Percentiles rank a stretch among this genome's conserved stretches.
Evolutionary conservation across 2,329 filamentous ascomycete species (phyloP).

Genomic region (Fusarium camptoceras): DNA sequence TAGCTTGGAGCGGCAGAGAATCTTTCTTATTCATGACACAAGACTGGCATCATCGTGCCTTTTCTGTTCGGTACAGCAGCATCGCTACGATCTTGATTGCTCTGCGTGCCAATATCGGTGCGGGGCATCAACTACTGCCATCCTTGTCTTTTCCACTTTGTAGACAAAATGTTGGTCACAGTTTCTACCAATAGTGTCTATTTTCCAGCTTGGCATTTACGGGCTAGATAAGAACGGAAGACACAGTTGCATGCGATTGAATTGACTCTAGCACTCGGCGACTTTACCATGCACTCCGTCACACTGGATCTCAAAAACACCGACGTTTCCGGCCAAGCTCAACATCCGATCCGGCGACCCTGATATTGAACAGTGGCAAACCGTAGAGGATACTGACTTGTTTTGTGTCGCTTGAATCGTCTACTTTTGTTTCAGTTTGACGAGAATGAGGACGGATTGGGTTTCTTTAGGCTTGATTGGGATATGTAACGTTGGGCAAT

Average conservation of each 20-base stretch:
- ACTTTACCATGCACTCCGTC: slow-evolving; percentile 18
- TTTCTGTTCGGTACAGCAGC: slow-evolving; percentile 30
- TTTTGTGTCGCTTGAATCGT: slow-evolving; percentile 13
- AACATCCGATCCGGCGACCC: slow-evolving; percentile 29
- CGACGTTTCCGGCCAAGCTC: slow-evolving; percentile 44
- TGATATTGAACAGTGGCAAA: slow-evolving; percentile 8
- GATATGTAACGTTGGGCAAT: slow-evolving; percentile 34
- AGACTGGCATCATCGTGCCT: slow-evolving; percentile 43
- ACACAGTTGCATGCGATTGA: neutral
- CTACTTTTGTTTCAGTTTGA: slow-evolving; percentile 34
- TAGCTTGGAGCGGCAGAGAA: slow-evolving; percentile 28
- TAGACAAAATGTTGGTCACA: slow-evolving; percentile 8
- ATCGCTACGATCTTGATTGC: slow-evolving; percentile 33
- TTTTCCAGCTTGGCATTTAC: neutral
- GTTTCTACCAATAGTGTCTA: slow-evolving; percentile 5
- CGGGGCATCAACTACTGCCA: slow-evolving; percentile 38
- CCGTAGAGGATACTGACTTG: slow-evolving; percentile 1
- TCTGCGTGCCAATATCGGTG: slow-evolving; percentile 40
- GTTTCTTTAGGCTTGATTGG: slow-evolving; percentile 5
- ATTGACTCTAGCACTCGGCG: neutral
- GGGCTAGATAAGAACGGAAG: neutral
- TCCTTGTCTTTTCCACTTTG: slow-evolving; percentile 38
- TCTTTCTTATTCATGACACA: slow-evolving; percentile 42
- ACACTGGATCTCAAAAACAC: slow-evolving; percentile 28
- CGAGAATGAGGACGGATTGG: slow-evolving; percentile 26